Percentiles rank a stretch among this genome's conserved stretches.
Evolutionary conservation across 495 filamentous ascomycete genomes (phyloP).

Genomic region (Neurospora pannonica): DNA sequence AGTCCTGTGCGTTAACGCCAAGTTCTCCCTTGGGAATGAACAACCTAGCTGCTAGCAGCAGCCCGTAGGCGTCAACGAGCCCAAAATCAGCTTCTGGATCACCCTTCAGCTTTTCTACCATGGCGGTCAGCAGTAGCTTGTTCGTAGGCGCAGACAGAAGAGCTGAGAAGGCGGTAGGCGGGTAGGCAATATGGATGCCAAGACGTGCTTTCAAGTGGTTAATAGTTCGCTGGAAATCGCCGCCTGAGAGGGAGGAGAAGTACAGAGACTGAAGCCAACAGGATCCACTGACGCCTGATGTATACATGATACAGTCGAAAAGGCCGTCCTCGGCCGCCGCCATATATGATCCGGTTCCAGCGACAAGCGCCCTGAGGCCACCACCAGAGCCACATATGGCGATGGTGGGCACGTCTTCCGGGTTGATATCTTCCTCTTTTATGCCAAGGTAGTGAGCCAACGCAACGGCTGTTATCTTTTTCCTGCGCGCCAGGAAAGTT

Average conservation of each 20-base stretch:
- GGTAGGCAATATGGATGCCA: conserved; percentile 83
- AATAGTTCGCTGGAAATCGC: conserved; percentile 56
- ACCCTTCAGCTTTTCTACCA: conserved; percentile 83
- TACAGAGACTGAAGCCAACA: conserved; percentile 92
- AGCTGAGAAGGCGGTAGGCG: conserved; percentile 67
- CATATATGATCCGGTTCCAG: conserved; percentile 74
- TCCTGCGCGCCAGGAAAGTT: conserved; percentile 55
- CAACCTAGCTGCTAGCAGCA: conserved; percentile 72
- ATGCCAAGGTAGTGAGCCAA: conserved; percentile 74
- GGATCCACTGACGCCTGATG: conserved; percentile 86
- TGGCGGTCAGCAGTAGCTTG: conserved; percentile 77
- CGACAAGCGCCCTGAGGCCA: conserved; percentile 79
- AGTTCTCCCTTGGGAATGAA: conserved; percentile 81
- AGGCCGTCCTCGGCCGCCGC: conserved; percentile 75
- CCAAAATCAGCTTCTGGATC: conserved; percentile 75
- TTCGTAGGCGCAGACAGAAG: conserved; percentile 79
- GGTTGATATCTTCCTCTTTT: conserved; percentile 69
- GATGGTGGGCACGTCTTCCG: conserved; percentile 85
- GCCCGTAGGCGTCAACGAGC: conserved; percentile 83
- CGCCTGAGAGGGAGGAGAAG: conserved; percentile 67
- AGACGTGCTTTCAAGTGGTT: conserved; percentile 79
- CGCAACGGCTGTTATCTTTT: conserved; percentile 53
- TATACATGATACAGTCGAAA: conserved; percentile 90
- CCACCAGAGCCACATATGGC: conserved; percentile 91
- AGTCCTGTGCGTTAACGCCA: conserved; percentile 59